Conservation (phyloP, 1,284 basidiomycete species). For the Boletellus sp. region DNA sequence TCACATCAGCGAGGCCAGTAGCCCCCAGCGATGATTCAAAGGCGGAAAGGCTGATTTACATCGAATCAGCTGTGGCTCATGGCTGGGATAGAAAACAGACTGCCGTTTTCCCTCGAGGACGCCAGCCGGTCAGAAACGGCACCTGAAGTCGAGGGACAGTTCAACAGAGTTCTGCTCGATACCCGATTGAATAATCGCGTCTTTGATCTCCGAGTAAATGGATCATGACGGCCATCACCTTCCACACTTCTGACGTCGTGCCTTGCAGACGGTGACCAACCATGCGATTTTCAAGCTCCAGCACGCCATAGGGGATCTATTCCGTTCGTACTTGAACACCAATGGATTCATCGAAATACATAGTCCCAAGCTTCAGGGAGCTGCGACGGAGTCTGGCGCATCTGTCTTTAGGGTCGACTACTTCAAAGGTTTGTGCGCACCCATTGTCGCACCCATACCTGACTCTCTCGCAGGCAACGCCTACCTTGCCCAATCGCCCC, state of each 20-base stretch:
- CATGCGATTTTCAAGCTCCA: conserved; percentile 96
- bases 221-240: background rate
- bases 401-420: conserved; percentile 98
- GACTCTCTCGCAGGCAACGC: conserved; percentile 60
- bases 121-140: conserved; percentile 83
- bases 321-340: conserved; percentile 80
- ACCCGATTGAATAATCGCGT: conserved; percentile 95
- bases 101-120: conserved; percentile 94
- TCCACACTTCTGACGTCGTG: conserved; percentile 8
- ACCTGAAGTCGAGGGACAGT: conserved; percentile 66
- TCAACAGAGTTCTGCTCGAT: conserved; percentile 78
- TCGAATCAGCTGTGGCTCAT: conserved; percentile 75
- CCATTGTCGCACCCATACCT: conserved; percentile 3
- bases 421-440: conserved; percentile 77
- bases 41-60: conserved; percentile 3
- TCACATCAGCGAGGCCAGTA: conserved; percentile 70
- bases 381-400: conserved; percentile 95
- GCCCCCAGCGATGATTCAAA: background rate
- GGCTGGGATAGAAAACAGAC: conserved; percentile 68
- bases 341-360: conserved; percentile 93
- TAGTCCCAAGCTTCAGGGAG: conserved; percentile 95
- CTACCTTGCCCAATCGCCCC: conserved; percentile 94
- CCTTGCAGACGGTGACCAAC: conserved; percentile 81
- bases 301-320: conserved; percentile 83
- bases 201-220: conserved; percentile 83